Base-by-base conservation (phyloP, 2,329 filamentous ascomycete genomes). In the Phyllosticta citriasiana region DNA sequence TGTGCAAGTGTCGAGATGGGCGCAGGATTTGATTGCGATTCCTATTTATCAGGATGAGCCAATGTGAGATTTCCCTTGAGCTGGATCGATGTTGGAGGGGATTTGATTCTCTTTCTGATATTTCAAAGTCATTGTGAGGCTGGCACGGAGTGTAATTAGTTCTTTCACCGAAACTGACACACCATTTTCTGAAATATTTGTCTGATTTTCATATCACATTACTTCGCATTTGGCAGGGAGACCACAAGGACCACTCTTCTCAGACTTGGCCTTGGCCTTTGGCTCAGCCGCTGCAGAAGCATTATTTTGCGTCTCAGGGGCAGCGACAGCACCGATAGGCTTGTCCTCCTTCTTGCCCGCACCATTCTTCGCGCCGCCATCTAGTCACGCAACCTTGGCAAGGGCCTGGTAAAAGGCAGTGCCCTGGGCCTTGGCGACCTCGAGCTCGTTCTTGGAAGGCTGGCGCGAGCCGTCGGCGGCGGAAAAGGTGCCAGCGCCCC, bases 401-500 rank as follows among this genome's bases (percentile, higher is more conserved):
- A 96, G 83, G 63, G 83, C 79, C 75, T 88, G 78, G 78, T 89
- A 96, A 80, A 97, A 99, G 60, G 78, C 72, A 81, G 91, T 86
- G 76, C 94, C 94, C 80, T 99, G 94, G 68, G 83, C 82, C 64
- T 80, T 82, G 63, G 94, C 94, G 64, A 97, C 72, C 75, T 88
- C 81, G 64, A 96, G 78, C 81, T 99, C 94, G 67, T 84, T 81
- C 8, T 78, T 72, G 16, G 81, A 79, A 57, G 94, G 94, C 81
- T 93, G 87, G 71, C 94, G 88, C 63, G 88, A 90, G 68, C 94
- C 94, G 69, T 97, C 91, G 63, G 72, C 80, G 64, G 73, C 85
- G 65, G 92, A 81, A 69, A 96, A 95, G 66, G 93, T 96, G 72
- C 94, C 94, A 35, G 93, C 92, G 70, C 93, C 94, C 94, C 94